Conservation (phyloP, 345 rosid species). For the Salix caprea region DNA sequence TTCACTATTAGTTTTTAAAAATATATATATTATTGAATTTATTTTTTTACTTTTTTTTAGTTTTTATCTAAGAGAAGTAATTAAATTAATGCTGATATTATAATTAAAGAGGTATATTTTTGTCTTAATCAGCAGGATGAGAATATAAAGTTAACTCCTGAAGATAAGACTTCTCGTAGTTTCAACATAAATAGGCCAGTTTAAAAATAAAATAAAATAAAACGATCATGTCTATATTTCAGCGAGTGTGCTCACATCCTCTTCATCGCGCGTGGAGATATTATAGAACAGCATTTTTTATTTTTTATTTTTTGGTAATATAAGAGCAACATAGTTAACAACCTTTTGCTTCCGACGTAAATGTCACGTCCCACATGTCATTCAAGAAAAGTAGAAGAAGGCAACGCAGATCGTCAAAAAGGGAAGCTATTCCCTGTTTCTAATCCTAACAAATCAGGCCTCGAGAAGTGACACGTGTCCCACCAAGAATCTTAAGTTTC, state of each 20-base stretch:
- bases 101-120: too few relatives aligned
- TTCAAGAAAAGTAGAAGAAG: background rate
- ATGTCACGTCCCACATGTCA: conserved; percentile 7
- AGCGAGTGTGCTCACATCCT: background rate
- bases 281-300: background rate
- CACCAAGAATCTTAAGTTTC: background rate
- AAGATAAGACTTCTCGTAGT: too few relatives aligned
- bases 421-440: background rate
- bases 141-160: too few relatives aligned
- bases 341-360: conserved; percentile 1
- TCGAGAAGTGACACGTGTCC: background rate
- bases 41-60: too few relatives aligned
- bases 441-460: background rate
- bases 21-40: too few relatives aligned
- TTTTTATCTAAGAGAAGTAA: too few relatives aligned
- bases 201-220: too few relatives aligned
- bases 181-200: too few relatives aligned
- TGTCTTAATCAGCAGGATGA: too few relatives aligned
- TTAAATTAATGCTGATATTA: too few relatives aligned
- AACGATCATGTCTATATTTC: background rate
- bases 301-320: too few relatives aligned
- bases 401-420: background rate
- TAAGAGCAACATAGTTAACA: background rate
- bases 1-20: too few relatives aligned
- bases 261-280: background rate